Evolutionary conservation across 306 rosid genomes (phyloP), one percentile per base, ranked within the genome.

Genomic region (Casuarina equisetifolia): DNA sequence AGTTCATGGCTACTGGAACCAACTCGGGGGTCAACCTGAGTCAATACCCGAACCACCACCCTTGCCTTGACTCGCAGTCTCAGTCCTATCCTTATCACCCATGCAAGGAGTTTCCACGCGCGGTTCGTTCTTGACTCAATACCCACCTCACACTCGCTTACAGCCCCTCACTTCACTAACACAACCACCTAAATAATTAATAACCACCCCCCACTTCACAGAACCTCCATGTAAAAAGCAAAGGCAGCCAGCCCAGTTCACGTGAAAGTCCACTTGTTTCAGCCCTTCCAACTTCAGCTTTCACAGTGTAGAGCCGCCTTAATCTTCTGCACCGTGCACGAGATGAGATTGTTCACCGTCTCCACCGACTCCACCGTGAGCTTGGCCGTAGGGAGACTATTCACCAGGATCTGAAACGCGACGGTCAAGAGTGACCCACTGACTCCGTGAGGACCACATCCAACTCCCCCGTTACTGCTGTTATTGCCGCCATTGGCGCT

Each of bases 121-220:
- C 87, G 99, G 99, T 96, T 92, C 99, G 99, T 92, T 96, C 98
- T 95, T 95, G 98, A 95, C 98, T 95, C 97, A 84, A 84, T 86
- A 90, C 85, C 88, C 95, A 84, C 75, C 78, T 54, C 77, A 43
- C 77, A 76, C 78, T 71, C 87, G 76, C 61, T 74, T 32, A 45
- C 8, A 52, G 51, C 50, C 48, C 39, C 44, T 51, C 16, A 16
- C 48, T 15, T 43, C 32, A 39, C 17, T 17, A 40, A 19, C 39
- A 70, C 74, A 70, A 5, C 50, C 17, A 64, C 17, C 19, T 39
- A 9, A 11, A 42, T 12, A 70, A 48, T 70, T 48, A 19, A 70
- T 70, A 42, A 3, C 74, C 8, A 48, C 50, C 48, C 48, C 9
- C 11, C 59, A 49, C 32, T 35, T 15, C 44, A 19, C 63, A 9